Evolutionary conservation across 179 eudicot species (phyloP).

Genomic region (Silene coronaria): DNA sequence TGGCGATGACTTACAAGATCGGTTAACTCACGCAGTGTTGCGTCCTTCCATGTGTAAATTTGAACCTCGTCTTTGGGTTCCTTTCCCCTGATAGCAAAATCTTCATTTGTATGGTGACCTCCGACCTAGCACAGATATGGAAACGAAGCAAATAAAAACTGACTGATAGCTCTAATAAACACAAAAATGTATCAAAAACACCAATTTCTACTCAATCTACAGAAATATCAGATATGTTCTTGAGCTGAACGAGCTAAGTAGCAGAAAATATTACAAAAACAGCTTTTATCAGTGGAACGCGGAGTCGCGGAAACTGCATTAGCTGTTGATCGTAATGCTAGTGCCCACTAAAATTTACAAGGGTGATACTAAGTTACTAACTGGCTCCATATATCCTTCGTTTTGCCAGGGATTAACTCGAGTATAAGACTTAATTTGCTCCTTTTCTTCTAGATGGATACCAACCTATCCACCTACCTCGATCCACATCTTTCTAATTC

Average conservation of each 20-base stretch:
- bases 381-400: no score
- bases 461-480: no score
- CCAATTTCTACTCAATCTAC: background rate
- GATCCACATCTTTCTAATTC: no score
- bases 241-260: background rate
- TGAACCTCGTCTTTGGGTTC: slow-evolving; percentile 99
- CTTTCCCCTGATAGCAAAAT: slow-evolving; percentile 81
- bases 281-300: background rate
- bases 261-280: background rate
- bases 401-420: no score
- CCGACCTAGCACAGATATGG: slow-evolving; percentile 49
- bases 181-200: background rate
- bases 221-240: background rate
- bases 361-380: no score
- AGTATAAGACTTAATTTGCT: no score
- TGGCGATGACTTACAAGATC: slow-evolving; percentile 57
- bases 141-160: background rate
- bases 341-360: no score
- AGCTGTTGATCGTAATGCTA: no score
- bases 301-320: no score
- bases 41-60: slow-evolving; percentile 98
- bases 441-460: no score
- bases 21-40: slow-evolving; percentile 85
- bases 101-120: slow-evolving; percentile 70
- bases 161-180: background rate